Evolutionary conservation across 164 flowering plant species (phyloP).

Genomic region (Umbilicus rupestris): DNA sequence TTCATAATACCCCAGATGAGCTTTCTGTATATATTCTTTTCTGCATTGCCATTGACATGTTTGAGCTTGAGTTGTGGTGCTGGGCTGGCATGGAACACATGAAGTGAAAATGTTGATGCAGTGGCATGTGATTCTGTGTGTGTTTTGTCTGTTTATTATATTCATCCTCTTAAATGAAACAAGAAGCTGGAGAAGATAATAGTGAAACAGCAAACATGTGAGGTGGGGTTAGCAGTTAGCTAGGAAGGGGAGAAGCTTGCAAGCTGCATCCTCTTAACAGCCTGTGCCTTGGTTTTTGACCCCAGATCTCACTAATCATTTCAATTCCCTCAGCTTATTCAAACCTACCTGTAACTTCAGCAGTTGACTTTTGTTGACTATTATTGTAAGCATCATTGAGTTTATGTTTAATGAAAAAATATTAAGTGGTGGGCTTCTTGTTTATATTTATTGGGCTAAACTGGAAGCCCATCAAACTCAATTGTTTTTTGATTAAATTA

Average conservation of each 20-base stretch:
- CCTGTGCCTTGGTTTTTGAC: neutral
- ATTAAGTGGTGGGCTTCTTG: too few species aligned
- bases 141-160: neutral
- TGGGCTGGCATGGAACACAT: neutral
- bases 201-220: slow-evolving; percentile 3
- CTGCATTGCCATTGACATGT: too few species aligned
- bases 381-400: too few species aligned
- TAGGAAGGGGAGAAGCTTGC: neutral
- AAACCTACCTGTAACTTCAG: too few species aligned
- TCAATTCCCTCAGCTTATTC: neutral
- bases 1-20: too few species aligned
- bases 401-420: too few species aligned
- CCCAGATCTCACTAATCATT: too few species aligned
- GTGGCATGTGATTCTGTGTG: neutral
- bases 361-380: too few species aligned
- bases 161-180: neutral
- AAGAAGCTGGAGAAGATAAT: neutral
- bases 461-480: too few species aligned
- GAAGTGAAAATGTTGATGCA: neutral
- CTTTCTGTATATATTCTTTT: too few species aligned
- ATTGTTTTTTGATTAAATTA: too few species aligned
- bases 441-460: too few species aligned
- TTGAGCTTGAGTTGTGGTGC: neutral
- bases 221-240: neutral
- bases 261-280: neutral